These are phyloP conservation scores for Pyrenophora seminiperda DNA, from an alignment of 2,329 filamentous ascomycete genomes.

Conservation along the genomic window DNA sequence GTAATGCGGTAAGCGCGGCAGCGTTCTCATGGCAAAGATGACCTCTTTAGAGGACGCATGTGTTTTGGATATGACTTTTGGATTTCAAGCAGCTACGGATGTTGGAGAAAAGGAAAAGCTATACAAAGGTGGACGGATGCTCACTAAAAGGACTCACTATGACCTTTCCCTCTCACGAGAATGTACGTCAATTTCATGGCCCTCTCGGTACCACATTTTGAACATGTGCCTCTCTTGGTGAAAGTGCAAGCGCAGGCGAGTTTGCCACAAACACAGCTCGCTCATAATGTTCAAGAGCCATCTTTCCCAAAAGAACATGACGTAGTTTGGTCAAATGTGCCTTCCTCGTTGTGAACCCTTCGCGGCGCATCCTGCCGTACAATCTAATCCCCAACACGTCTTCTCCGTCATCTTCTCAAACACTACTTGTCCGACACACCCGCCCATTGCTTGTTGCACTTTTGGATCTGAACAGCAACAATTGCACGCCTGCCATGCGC, in stretches of 20 bases:
- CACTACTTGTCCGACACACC: slow-evolving; percentile 5
- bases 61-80: background rate
- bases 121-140: no score
- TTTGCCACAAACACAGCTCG: no score
- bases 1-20: background rate
- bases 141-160: no score
- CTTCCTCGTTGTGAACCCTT: slow-evolving; percentile 4
- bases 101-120: no score
- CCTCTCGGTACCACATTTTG: no score
- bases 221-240: no score
- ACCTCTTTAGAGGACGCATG: background rate
- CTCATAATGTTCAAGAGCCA: no score
- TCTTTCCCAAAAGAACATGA: no score
- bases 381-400: background rate
- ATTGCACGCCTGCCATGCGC: slow-evolving; percentile 64
- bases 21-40: slow-evolving; percentile 1
- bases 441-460: slow-evolving; percentile 24
- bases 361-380: background rate
- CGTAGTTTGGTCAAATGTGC: slow-evolving; percentile 5
- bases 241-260: no score
- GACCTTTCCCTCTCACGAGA: no score
- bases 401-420: slow-evolving; percentile 11
- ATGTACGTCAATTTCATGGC: no score
- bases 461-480: slow-evolving; percentile 22
- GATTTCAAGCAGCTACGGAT: no score